Base-by-base conservation (phyloP, 2,329 filamentous ascomycete genomes). In the Aspergillus amoenus region DNA sequence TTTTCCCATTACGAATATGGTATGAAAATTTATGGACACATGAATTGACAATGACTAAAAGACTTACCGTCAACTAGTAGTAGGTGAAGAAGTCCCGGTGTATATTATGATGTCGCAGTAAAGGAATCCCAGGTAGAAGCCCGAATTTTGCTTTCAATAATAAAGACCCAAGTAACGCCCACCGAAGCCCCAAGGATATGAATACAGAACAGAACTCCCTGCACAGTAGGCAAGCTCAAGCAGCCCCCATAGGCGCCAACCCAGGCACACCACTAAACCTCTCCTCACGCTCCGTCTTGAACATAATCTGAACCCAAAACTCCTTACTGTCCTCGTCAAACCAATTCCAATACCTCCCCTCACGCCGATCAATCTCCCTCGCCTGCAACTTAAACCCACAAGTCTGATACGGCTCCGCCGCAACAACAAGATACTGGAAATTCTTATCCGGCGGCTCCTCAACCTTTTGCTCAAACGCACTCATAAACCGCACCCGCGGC, bases 251-350 rank as follows among this genome's bases (percentile, higher is more conserved):
- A 18, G 84, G 82, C 13, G 84, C 85, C 70, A 88, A 73, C 56
- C 86, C 86, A 37, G 86, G 86, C 43, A 88, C 86, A 66, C 84
- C 84, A 67, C 81, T 84, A 67, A 86, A 97, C 59, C 92, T 83
- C 82, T 97, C 93, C 78, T 97, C 94, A 62, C 94, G 86, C 81
- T 99, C 94, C 40, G 94, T 97, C 84, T 97, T 94, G 79, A 97
- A 99, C 81, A 97, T 90, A 64, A 99, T 84, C 81, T 97, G 94
- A 41, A 97, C 85, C 91, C 92, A 97, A 72, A 95, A 99, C 79
- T 97, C 93, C 81, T 95, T 96, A 62, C 88, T 87, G 74, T 99
- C 94, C 59, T 89, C 88, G 76, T 99, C 94, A 81, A 93, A 99
- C 87, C 93, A 97, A 53, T 86, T 89, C 84, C 93, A 99, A 76